phyloP scores from a whole-genome alignment of 345 rosid genomes.

The Carallia pectinifolia region DNA sequence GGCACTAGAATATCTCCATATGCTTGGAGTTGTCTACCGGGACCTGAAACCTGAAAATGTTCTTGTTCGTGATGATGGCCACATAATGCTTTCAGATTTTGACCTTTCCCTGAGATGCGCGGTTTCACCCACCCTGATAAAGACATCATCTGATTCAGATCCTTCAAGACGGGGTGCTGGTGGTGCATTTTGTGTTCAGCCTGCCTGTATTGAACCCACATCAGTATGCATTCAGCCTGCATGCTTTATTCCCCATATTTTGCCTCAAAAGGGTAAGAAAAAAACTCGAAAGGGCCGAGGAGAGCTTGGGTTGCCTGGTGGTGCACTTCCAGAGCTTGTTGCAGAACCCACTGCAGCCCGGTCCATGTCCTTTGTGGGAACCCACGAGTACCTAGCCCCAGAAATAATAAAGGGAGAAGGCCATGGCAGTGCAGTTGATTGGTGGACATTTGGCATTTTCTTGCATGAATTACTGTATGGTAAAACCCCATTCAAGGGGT shows the following conservation, averaged over 20 bases:
- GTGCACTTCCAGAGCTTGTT: conserved; percentile 77
- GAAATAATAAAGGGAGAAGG: conserved; percentile 98
- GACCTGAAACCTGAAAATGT: conserved; percentile 98
- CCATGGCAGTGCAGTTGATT: conserved; percentile 96
- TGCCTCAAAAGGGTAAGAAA: conserved; percentile 79
- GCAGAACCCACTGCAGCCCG: conserved; percentile 97
- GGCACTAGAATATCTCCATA: conserved; percentile 97
- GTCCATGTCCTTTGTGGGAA: conserved; percentile 98
- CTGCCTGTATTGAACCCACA: conserved; percentile 85
- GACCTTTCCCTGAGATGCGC: conserved; percentile 91
- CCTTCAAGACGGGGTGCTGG: conserved; percentile 66
- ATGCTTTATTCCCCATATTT: conserved; percentile 79
- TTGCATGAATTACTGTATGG: conserved; percentile 84
- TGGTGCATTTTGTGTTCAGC: conserved; percentile 81
- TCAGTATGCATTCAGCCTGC: conserved; percentile 83
- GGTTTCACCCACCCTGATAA: conserved; percentile 87
- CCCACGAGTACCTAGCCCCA: conserved; percentile 97
- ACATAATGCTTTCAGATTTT: conserved; percentile 97
- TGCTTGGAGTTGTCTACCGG: conserved; percentile 98
- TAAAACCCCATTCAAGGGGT: conserved; percentile 92
- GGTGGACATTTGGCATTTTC: conserved; percentile 99
- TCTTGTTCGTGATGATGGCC: conserved; percentile 97
- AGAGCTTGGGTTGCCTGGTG: conserved; percentile 47
- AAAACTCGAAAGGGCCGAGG: conserved; percentile 51
- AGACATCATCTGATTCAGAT: conserved; percentile 53